These are phyloP conservation scores for Tricholoma sp. DNA, from an alignment of 768 basidiomycete species.

Conservation along the genomic window DNA sequence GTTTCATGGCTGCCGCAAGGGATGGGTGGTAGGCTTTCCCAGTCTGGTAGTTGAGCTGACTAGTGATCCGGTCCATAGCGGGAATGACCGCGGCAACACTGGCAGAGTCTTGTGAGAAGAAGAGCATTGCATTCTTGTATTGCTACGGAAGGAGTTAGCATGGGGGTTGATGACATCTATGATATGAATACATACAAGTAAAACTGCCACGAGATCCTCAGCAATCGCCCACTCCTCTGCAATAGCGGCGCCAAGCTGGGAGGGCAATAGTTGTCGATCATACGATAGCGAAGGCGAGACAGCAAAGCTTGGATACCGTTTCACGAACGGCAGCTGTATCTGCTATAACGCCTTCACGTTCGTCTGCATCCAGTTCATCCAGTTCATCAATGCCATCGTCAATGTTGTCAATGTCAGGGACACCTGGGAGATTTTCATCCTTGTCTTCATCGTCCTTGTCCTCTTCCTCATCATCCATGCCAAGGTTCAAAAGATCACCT, in stretches of 20 bases:
- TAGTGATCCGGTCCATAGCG: conserved; percentile 28
- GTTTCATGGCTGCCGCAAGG: conserved; percentile 13
- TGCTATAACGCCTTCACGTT: not conserved
- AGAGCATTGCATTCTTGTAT: conserved; percentile 25
- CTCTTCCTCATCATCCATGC: conserved; percentile 1
- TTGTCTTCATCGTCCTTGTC: not conserved
- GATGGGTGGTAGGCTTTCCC: conserved; percentile 10
- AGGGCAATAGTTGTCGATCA: conserved; percentile 25
- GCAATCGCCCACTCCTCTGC: conserved; percentile 16
- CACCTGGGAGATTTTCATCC: conserved; percentile 2
- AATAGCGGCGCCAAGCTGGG: conserved; percentile 22
- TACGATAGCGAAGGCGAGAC: conserved; percentile 10
- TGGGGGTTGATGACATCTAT: not conserved
- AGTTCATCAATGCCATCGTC: conserved; percentile 2
- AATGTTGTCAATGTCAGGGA: not conserved
- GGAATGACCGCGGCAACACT: conserved; percentile 27
- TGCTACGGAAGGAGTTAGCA: conserved; percentile 13
- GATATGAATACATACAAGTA: conserved; percentile 16
- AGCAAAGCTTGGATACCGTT: conserved; percentile 20
- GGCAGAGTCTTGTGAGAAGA: conserved; percentile 16
- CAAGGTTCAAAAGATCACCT: conserved; percentile 4
- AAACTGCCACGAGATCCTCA: conserved; percentile 16
- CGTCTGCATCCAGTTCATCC: conserved; percentile 3
- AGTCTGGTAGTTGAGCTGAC: not conserved
- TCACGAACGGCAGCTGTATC: conserved; percentile 9